Percentiles rank a stretch among this genome's conserved stretches.
phyloP scores from a whole-genome alignment of 2,329 filamentous ascomycete genomes.

The Fusarium liriodendri region DNA sequence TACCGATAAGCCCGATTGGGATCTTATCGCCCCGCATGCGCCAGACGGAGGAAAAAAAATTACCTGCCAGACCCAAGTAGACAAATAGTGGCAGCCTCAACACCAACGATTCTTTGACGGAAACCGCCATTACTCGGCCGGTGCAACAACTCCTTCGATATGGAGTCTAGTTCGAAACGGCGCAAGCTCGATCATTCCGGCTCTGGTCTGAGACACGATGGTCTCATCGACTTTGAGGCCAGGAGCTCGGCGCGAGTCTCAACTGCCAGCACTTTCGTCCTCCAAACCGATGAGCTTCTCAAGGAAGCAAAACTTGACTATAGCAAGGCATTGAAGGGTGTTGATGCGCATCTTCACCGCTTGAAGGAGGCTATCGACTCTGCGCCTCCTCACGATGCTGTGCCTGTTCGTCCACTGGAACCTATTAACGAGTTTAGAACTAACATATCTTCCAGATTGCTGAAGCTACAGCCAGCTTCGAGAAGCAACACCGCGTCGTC shows the following conservation, averaged over 20 bases:
- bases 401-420: slow-evolving; percentile 57
- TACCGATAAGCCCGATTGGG: slow-evolving; percentile 29
- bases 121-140: slow-evolving; percentile 16
- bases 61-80: slow-evolving; percentile 18
- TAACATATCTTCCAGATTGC: slow-evolving; percentile 63
- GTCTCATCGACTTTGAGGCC: slow-evolving; percentile 55
- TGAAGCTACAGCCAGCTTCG: slow-evolving; percentile 75
- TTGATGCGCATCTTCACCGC: slow-evolving; percentile 61
- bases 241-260: slow-evolving; percentile 54
- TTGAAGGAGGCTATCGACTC: slow-evolving; percentile 66
- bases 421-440: background rate
- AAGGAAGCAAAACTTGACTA: slow-evolving; percentile 67
- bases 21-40: slow-evolving; percentile 44
- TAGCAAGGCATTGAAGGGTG: slow-evolving; percentile 57
- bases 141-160: slow-evolving; percentile 37
- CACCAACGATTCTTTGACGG: slow-evolving; percentile 27
- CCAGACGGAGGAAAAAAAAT: slow-evolving; percentile 37
- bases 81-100: slow-evolving; percentile 29
- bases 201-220: slow-evolving; percentile 48
- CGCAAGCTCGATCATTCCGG: slow-evolving; percentile 59
- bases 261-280: slow-evolving; percentile 65
- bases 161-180: slow-evolving; percentile 62
- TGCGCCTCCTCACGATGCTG: slow-evolving; percentile 60
- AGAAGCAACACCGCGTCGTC: slow-evolving; percentile 74
- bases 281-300: slow-evolving; percentile 70